A percentile compares a stretch with the other conserved stretches of the same genome.
phyloP scores from a whole-genome alignment of 1,284 basidiomycete genomes.

The Mycena citricolor region DNA sequence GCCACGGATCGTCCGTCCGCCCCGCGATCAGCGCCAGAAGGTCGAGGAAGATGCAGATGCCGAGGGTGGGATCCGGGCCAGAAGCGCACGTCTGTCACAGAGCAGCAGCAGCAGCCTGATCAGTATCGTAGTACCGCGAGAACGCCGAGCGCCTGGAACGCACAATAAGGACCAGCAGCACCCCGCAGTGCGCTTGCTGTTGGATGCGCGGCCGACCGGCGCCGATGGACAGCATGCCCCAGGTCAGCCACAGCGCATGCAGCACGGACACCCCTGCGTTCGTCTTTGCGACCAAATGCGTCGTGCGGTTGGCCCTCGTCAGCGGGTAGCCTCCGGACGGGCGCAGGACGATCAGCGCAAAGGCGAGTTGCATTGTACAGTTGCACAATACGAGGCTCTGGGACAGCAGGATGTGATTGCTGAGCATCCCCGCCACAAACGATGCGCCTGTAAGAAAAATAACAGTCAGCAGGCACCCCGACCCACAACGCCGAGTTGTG shows the following conservation, averaged over 20 bases:
- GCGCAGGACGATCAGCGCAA: conserved; percentile 28
- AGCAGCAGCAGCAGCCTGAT: conserved; percentile 1
- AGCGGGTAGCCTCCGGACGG: conserved; percentile 22
- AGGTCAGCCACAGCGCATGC: conserved; percentile 31
- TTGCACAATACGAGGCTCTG: conserved; percentile 28
- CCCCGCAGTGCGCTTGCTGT: conserved; percentile 28
- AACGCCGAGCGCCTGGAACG: too few relatives aligned
- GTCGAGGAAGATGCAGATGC: conserved; percentile 32
- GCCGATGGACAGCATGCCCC: conserved; percentile 29
- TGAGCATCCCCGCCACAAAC: conserved; percentile 1
- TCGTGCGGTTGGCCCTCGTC: conserved; percentile 26
- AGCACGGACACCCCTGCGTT: conserved; percentile 28
- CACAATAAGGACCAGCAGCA: conserved; percentile 33
- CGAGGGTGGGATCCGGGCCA: conserved; percentile 36
- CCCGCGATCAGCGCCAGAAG: conserved; percentile 30
- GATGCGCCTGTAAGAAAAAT: neutral
- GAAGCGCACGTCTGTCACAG: conserved; percentile 31
- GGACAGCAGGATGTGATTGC: conserved; percentile 18
- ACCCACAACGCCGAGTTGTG: neutral
- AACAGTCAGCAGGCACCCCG: neutral
- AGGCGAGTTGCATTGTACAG: conserved; percentile 29
- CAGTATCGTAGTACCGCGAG: too few relatives aligned
- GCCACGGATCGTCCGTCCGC: conserved; percentile 11
- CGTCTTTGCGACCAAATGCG: conserved; percentile 32
- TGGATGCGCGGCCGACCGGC: conserved; percentile 14